These are phyloP conservation scores for Rhodamnia rubescens DNA, from an alignment of 345 rosid species.

Conservation along the genomic window DNA sequence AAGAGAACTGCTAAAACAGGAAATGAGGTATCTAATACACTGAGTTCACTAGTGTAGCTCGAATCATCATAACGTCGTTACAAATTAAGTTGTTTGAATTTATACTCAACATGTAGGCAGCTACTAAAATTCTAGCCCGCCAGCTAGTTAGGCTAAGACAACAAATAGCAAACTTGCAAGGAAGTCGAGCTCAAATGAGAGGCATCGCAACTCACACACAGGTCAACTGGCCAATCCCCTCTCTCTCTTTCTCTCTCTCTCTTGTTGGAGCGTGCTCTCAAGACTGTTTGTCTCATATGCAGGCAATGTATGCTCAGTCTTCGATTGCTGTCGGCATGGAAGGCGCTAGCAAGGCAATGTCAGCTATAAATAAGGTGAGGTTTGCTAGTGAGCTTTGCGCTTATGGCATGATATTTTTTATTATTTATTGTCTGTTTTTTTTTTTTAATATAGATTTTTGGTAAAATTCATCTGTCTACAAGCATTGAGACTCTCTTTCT, in stretches of 20 bases:
- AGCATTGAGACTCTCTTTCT: neutral
- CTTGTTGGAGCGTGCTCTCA: neutral
- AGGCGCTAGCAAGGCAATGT: slow-evolving; percentile 88
- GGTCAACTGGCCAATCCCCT: slow-evolving; percentile 17
- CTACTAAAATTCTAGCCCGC: slow-evolving; percentile 77
- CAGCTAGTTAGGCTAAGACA: slow-evolving; percentile 87
- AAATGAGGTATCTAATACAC: slow-evolving; percentile 49
- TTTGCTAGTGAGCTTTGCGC: neutral
- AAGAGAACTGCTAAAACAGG: slow-evolving; percentile 91
- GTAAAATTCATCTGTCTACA: neutral
- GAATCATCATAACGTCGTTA: neutral
- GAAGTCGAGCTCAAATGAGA: slow-evolving; percentile 97
- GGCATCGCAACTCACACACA: slow-evolving; percentile 98
- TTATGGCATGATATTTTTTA: neutral
- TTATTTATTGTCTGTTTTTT: neutral
- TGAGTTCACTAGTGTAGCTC: neutral
- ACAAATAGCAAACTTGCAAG: slow-evolving; percentile 82
- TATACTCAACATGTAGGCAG: slow-evolving; percentile 31
- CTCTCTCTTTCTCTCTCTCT: neutral
- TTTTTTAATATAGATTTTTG: neutral
- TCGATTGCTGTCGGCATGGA: slow-evolving; percentile 88
- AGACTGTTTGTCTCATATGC: slow-evolving; percentile 2
- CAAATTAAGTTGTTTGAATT: neutral
- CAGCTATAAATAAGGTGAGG: slow-evolving; percentile 81
- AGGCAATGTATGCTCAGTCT: slow-evolving; percentile 95